Evolutionary conservation across 305 asterid genomes (phyloP).

Genomic region (Fraxinus angustifolia): DNA sequence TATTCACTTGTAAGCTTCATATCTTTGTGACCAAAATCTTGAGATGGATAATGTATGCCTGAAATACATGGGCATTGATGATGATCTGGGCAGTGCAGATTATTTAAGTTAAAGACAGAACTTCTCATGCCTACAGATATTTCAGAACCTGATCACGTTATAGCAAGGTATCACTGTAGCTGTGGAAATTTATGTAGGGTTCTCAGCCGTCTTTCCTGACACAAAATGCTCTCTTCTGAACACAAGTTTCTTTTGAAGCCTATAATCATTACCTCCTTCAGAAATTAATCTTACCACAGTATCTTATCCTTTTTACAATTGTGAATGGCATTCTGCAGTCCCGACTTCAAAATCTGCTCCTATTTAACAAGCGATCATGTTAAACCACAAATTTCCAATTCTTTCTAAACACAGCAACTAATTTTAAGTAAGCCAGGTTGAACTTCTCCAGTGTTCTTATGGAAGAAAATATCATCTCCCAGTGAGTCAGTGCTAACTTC

Average conservation of each 20-base stretch:
- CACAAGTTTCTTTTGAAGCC: background rate
- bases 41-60: background rate
- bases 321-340: background rate
- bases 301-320: background rate
- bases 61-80: background rate
- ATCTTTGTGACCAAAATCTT: background rate
- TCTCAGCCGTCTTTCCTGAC: background rate
- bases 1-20: background rate
- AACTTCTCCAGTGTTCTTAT: background rate
- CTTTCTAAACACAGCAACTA: background rate
- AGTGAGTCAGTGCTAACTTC: background rate
- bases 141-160: background rate
- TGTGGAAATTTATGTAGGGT: background rate
- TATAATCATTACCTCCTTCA: background rate
- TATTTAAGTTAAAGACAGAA: background rate
- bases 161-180: background rate
- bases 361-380: background rate
- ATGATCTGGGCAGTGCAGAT: background rate
- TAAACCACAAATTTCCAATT: background rate
- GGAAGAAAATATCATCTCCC: background rate
- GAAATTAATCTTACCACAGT: background rate
- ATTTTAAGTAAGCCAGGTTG: background rate
- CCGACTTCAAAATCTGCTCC: background rate
- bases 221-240: background rate
- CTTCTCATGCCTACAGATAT: background rate